A percentile compares a stretch with the other conserved stretches of the same genome.
phyloP scores from a whole-genome alignment of 2,329 filamentous ascomycete genomes.

The Madurella fahalii region DNA sequence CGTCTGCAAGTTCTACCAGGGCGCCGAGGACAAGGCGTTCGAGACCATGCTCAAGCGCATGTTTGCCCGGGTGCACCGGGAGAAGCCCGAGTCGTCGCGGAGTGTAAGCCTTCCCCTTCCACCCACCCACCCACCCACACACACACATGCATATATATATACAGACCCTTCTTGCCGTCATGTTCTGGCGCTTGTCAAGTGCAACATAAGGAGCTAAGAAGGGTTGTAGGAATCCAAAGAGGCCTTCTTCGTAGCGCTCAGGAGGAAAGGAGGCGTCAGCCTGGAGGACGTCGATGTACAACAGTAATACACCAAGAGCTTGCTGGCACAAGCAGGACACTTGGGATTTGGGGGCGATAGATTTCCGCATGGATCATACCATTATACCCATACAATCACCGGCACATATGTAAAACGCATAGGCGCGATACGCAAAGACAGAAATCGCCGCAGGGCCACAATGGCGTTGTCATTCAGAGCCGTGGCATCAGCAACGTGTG shows the following conservation, averaged over 20 bases:
- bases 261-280: slow-evolving; percentile 52
- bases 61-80: slow-evolving; percentile 75
- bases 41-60: slow-evolving; percentile 70
- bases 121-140: too few species aligned
- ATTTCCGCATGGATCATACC: not conserved
- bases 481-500: slow-evolving; percentile 6
- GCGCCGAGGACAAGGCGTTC: slow-evolving; percentile 74
- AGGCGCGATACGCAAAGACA: not conserved
- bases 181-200: too few species aligned
- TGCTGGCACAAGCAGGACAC: not conserved
- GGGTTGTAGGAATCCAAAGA: slow-evolving; percentile 68
- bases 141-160: too few species aligned
- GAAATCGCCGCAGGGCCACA: slow-evolving; percentile 2
- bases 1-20: slow-evolving; percentile 97
- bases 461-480: slow-evolving; percentile 19
- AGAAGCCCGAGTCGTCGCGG: slow-evolving; percentile 89
- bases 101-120: slow-evolving; percentile 53
- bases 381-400: not conserved
- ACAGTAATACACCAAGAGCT: not conserved
- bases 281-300: slow-evolving; percentile 22
- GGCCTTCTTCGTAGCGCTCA: slow-evolving; percentile 77
- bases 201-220: too few species aligned
- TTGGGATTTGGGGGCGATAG: not conserved
- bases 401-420: not conserved
- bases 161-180: too few species aligned